A percentile compares a stretch with the other conserved stretches of the same genome.
These are phyloP conservation scores for Salix dunnii DNA, from an alignment of 345 rosid species.

Conservation along the genomic window DNA sequence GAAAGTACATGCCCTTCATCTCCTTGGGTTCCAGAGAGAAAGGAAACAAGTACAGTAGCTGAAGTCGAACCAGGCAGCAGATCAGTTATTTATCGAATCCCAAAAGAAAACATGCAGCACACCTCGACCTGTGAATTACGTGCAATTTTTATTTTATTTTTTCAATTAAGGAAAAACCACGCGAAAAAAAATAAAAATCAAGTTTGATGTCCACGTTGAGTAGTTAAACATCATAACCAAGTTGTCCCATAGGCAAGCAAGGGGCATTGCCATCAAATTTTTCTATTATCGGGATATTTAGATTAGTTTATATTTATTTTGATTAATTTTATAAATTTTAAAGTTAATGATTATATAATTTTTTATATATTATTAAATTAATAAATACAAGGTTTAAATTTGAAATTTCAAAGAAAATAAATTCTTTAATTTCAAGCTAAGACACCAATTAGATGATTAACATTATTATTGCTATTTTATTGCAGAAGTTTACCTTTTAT, in stretches of 20 bases:
- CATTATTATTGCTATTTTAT: not conserved
- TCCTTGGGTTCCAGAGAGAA: not conserved
- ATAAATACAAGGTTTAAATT: too few species aligned
- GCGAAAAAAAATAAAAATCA: too few species aligned
- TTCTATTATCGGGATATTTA: too few species aligned
- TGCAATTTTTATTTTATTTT: not conserved
- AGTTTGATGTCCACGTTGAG: not conserved
- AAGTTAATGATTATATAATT: too few species aligned
- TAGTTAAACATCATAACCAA: not conserved
- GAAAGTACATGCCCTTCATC: not conserved
- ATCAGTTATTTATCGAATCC: not conserved
- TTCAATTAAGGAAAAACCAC: not conserved
- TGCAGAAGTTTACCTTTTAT: constrained; percentile 14
- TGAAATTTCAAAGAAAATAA: too few species aligned
- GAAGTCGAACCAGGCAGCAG: not conserved
- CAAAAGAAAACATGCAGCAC: not conserved
- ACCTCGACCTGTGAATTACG: not conserved
- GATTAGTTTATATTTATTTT: too few species aligned
- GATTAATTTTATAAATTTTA: too few species aligned
- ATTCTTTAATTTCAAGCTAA: too few species aligned
- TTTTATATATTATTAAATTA: too few species aligned
- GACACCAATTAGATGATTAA: too few species aligned
- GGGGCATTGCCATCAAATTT: not conserved
- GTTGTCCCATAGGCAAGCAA: not conserved
- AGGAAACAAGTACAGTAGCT: not conserved